Percentiles rank a stretch among this genome's conserved stretches.
Conservation (phyloP, 257 asterid species). For the Fraxinus anomala region DNA sequence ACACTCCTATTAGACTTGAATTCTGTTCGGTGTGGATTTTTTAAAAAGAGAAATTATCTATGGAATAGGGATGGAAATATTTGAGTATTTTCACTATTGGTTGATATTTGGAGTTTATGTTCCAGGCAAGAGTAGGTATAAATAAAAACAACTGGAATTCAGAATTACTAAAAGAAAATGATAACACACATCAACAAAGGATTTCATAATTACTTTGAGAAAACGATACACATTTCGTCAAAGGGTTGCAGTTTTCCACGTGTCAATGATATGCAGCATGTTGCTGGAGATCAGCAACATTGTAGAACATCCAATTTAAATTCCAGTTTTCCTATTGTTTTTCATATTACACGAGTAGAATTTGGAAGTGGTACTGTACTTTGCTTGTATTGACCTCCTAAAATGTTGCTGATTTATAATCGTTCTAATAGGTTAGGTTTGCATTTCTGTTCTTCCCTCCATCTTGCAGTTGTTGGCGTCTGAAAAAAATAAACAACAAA, state of each 20-base stretch:
- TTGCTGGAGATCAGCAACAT: neutral
- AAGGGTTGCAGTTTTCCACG: neutral
- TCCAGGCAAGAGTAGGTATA: neutral
- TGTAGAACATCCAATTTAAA: neutral
- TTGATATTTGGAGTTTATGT: conserved; percentile 6
- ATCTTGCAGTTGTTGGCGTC: neutral
- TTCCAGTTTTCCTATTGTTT: neutral
- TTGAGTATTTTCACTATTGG: neutral
- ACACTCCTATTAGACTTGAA: neutral
- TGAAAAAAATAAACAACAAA: neutral
- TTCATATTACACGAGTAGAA: neutral
- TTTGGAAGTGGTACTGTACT: neutral
- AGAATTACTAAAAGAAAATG: neutral
- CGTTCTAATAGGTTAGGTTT: neutral
- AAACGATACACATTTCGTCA: neutral
- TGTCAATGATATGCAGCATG: neutral
- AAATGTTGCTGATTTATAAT: neutral
- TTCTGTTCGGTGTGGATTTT: neutral
- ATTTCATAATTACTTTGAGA: neutral
- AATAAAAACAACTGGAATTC: neutral
- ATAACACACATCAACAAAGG: neutral
- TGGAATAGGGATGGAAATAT: neutral
- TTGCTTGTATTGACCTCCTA: neutral
- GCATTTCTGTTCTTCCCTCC: neutral
- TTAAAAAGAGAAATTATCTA: neutral